Percentiles rank a stretch among this genome's conserved stretches.
phyloP scores from a whole-genome alignment of 2,329 filamentous ascomycete genomes.

The Ophiostoma piceae region DNA sequence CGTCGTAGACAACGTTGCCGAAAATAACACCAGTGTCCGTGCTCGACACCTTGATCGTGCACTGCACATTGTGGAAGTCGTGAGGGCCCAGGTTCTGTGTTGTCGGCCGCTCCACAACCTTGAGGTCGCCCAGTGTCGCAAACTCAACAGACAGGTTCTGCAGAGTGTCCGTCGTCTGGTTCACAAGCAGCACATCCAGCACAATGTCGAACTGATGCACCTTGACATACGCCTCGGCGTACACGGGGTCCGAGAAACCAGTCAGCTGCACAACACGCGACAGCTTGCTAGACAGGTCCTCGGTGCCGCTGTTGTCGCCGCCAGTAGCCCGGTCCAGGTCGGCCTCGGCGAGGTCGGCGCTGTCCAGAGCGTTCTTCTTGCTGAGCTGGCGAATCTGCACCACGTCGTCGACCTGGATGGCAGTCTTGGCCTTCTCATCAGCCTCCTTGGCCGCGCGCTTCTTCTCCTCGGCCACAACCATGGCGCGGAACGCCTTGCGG shows the following conservation, averaged over 20 bases:
- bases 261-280: constrained; percentile 95
- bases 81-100: constrained; percentile 93
- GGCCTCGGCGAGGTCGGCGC: constrained; percentile 76
- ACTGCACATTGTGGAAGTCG: constrained; percentile 97
- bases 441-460: constrained; percentile 95
- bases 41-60: constrained; percentile 89
- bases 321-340: constrained; percentile 93
- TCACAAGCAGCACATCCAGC: constrained; percentile 90
- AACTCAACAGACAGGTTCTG: constrained; percentile 98
- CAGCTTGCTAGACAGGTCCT: constrained; percentile 88
- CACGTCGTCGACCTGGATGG: constrained; percentile 92
- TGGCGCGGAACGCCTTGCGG: constrained; percentile 87
- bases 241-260: constrained; percentile 95
- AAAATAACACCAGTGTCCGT: constrained; percentile 99
- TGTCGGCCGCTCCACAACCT: constrained; percentile 92
- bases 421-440: constrained; percentile 84
- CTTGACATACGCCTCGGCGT: constrained; percentile 98
- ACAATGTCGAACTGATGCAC: constrained; percentile 99
- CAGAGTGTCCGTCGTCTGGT: constrained; percentile 92
- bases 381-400: constrained; percentile 87
- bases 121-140: constrained; percentile 93
- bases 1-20: constrained; percentile 96
- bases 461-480: constrained; percentile 96
- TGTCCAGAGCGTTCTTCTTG: constrained; percentile 81
- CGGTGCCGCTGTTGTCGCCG: constrained; percentile 68